Base-by-base conservation (phyloP, 495 filamentous ascomycete genomes). In the Geoglossum glabrum region DNA sequence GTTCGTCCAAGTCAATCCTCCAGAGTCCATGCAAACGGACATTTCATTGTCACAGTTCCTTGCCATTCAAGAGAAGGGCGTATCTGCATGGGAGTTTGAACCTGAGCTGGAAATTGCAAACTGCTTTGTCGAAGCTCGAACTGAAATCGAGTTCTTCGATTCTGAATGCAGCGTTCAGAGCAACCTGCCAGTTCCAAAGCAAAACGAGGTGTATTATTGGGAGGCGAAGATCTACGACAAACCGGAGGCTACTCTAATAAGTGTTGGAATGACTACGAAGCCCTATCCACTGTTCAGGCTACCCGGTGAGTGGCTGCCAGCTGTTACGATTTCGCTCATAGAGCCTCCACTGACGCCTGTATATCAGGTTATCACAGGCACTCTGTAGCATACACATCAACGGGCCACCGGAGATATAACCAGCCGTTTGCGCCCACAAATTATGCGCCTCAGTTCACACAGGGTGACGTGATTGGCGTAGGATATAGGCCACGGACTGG, bases 191-290 rank as follows among this genome's bases (percentile, higher is more conserved):
- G 84, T 98, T 36, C 92, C 92, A 25, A 98, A 98, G 68, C 92
- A 98, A 66, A 97, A 98, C 64, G 92, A 98, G 66, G 90, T 96
- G 15, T 97, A 97, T 65, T 98, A 98, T 68, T 98, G 92, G 92
- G 92, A 98, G 66, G 87, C 92, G 15, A 98, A 98, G 71, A 82
- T 98, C 43, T 97, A 92, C 69, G 93, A 97, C 56, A 96, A 97
- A 70, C 90, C 92, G 3, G 92, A 96, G 36, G 76, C 73, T 17
- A 88, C 90, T 0, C 70, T 85, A 59, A 75, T 98, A 45, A 88
- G 83, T 63, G 85, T 98, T 59, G 92, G 92, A 46, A 82, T 98
- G 73, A 82, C 87, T 11, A 97, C 93, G 19, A 97, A 97, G 65
- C 92, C 92, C 10, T 98, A 97, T 71, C 92, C 92, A 21, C 72